Conservation (phyloP, 306 rosid species). For the Rosa lucieae region DNA sequence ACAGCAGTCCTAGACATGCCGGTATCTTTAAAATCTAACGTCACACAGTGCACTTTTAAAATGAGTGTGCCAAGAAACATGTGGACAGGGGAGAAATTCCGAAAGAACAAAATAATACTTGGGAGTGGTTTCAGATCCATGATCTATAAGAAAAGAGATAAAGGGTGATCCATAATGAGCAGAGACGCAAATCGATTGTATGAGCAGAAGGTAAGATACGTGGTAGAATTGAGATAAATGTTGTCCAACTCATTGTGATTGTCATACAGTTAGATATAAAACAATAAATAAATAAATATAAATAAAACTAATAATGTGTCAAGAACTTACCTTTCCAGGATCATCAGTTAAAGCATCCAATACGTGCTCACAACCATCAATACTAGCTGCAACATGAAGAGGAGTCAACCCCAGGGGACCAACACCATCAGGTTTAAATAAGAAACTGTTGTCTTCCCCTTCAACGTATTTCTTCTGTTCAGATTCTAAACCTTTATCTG, state of each 20-base stretch:
- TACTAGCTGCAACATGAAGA: slow-evolving; percentile 77
- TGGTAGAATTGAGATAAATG: background rate
- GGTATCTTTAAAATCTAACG: background rate
- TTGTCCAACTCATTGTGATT: background rate
- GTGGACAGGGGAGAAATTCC: background rate
- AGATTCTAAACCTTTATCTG: slow-evolving; percentile 33
- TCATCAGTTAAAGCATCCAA: slow-evolving; percentile 87
- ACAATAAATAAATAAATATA: background rate
- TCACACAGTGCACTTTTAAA: background rate
- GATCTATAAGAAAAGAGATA: background rate
- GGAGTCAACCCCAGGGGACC: slow-evolving; percentile 90
- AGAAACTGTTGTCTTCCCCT: slow-evolving; percentile 32
- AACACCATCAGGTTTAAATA: slow-evolving; percentile 64
- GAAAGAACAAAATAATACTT: background rate
- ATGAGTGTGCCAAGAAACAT: background rate
- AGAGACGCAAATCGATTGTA: background rate
- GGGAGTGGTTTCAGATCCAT: background rate
- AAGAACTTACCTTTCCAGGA: slow-evolving; percentile 70
- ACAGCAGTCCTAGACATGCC: background rate
- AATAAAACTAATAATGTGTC: background rate
- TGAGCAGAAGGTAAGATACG: background rate
- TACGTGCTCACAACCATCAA: slow-evolving; percentile 59
- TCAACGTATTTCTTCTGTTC: slow-evolving; percentile 43
- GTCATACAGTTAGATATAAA: background rate
- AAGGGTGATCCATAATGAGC: background rate